Conservation (phyloP, 2,329 filamentous ascomycete genomes). For the Lachnellula willkommii region DNA sequence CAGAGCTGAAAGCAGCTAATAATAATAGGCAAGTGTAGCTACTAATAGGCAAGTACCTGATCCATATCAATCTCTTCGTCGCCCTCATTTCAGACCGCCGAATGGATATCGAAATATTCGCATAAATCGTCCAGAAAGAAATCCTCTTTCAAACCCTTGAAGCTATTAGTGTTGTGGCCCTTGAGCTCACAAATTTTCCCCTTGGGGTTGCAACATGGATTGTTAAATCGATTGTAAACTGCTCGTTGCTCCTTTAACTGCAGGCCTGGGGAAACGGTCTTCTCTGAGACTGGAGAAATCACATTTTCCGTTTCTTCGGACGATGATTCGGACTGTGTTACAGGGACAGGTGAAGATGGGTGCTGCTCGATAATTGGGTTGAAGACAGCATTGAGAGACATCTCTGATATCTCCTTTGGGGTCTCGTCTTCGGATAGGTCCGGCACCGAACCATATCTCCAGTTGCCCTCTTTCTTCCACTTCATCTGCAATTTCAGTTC, state of each 20-base stretch:
- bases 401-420: too few relatives aligned
- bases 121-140: not conserved
- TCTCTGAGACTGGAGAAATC: constrained; percentile 62
- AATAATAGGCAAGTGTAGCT: not conserved
- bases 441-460: constrained; percentile 11
- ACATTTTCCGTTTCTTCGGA: constrained; percentile 62
- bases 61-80: not conserved
- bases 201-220: too few relatives aligned
- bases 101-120: not conserved
- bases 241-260: too few relatives aligned
- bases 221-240: too few relatives aligned
- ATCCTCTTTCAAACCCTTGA: too few relatives aligned
- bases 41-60: not conserved
- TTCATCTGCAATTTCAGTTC: constrained; percentile 53
- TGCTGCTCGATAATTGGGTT: not conserved
- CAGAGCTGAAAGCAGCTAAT: not conserved
- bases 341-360: too few relatives aligned
- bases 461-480: constrained; percentile 39
- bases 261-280: too few relatives aligned
- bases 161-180: too few relatives aligned
- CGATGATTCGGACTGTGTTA: constrained; percentile 62
- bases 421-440: not conserved
- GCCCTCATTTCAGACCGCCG: not conserved
- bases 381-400: not conserved
- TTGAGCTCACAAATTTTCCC: too few relatives aligned